phyloP scores from a whole-genome alignment of 768 basidiomycete genomes.

The Boletus sp. region DNA sequence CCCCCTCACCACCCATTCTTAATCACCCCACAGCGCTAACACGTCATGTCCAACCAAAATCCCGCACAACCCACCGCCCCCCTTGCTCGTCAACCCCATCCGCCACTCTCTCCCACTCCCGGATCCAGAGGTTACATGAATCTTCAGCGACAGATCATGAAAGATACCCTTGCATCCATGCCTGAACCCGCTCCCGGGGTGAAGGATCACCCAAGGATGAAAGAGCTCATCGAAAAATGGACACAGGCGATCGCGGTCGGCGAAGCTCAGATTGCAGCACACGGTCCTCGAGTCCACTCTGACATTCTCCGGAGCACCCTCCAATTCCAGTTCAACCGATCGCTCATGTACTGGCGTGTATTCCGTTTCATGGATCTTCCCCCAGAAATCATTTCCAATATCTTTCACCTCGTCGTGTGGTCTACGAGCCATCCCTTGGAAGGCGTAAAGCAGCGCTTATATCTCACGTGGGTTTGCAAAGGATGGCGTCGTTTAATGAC shows the following conservation, averaged over 20 bases:
- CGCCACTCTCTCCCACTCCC: constrained; percentile 13
- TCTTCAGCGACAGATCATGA: constrained; percentile 21
- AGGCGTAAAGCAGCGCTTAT: constrained; percentile 42
- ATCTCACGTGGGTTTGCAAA: constrained; percentile 58
- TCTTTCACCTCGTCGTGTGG: constrained; percentile 63
- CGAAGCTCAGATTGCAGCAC: constrained; percentile 19
- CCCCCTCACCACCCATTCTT: not conserved
- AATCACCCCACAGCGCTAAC: constrained; percentile 1
- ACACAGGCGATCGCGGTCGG: constrained; percentile 13
- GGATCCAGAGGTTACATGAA: constrained; percentile 18
- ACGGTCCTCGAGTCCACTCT: constrained; percentile 19
- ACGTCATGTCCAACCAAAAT: constrained; percentile 17
- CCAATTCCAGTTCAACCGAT: constrained; percentile 18
- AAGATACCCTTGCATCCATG: constrained; percentile 14
- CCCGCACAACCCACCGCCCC: constrained; percentile 11
- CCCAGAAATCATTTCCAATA: constrained; percentile 60
- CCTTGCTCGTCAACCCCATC: not conserved
- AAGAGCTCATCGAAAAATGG: constrained; percentile 13
- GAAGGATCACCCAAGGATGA: not conserved
- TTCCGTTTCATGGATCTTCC: constrained; percentile 66
- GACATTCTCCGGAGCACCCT: constrained; percentile 15
- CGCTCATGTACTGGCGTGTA: constrained; percentile 36
- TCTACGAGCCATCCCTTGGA: constrained; percentile 37
- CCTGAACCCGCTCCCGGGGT: constrained; percentile 16
- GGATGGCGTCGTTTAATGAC: constrained; percentile 52